phyloP scores from a whole-genome alignment of 2,329 filamentous ascomycete genomes.

The Xylariaceae sp. region DNA sequence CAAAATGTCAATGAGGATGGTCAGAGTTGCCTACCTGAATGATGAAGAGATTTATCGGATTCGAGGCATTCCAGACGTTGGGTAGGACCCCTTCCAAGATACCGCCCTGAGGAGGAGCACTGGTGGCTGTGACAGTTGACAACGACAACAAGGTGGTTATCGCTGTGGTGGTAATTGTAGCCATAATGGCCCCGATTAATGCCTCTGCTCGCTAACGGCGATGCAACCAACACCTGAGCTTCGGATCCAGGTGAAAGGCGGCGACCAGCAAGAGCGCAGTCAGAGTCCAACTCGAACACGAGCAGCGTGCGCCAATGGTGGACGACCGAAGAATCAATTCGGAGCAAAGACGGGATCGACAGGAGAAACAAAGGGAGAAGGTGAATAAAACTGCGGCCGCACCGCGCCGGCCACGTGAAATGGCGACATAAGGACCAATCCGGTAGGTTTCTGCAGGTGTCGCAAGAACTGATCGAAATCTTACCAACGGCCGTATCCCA shows the following conservation, averaged over 20 bases:
- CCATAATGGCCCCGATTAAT: slow-evolving; percentile 24
- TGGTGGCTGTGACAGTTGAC: slow-evolving; percentile 35
- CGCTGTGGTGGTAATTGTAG: slow-evolving; percentile 31
- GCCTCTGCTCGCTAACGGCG: not conserved
- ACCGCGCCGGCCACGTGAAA: too few relatives aligned
- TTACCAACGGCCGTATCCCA: too few relatives aligned
- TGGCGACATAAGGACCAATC: too few relatives aligned
- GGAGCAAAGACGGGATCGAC: slow-evolving; percentile 18
- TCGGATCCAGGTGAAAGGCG: not conserved
- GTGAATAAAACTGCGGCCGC: too few relatives aligned
- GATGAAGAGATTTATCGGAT: slow-evolving; percentile 78
- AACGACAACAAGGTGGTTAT: slow-evolving; percentile 29
- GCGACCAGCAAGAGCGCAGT: slow-evolving; percentile 11
- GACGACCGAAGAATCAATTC: slow-evolving; percentile 1
- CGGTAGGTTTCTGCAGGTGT: too few relatives aligned
- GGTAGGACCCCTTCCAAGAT: slow-evolving; percentile 76
- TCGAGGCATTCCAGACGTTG: slow-evolving; percentile 69
- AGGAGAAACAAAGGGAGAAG: slow-evolving; percentile 17
- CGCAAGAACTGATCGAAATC: too few relatives aligned
- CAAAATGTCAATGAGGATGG: not conserved
- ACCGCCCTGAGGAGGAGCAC: slow-evolving; percentile 57
- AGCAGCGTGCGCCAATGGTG: too few relatives aligned
- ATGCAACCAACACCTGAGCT: too few relatives aligned
- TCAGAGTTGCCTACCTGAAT: slow-evolving; percentile 60
- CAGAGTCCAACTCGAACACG: not conserved